Evolutionary conservation across 345 rosid genomes (phyloP).

Genomic region (Barbarea vulgaris): DNA sequence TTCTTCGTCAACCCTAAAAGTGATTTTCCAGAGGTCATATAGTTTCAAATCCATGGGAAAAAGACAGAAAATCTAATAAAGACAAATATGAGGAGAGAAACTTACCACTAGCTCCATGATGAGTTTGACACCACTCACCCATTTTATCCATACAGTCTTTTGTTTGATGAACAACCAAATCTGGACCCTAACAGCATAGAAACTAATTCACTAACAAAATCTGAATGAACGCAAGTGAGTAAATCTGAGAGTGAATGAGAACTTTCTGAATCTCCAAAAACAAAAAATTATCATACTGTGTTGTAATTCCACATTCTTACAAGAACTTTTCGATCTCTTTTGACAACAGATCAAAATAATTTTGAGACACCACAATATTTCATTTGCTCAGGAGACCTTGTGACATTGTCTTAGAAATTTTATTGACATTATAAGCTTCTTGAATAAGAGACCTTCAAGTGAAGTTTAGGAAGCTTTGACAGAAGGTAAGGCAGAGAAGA

Average conservation of each 20-base stretch:
- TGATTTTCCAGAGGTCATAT: constrained; percentile 6
- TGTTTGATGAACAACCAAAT: constrained; percentile 82
- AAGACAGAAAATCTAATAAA: background rate
- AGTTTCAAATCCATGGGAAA: constrained; percentile 11
- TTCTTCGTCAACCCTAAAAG: constrained; percentile 76
- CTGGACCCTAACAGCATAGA: constrained; percentile 73
- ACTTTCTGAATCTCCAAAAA: background rate
- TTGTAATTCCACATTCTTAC: background rate
- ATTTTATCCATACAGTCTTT: constrained; percentile 72
- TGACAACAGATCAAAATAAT: background rate
- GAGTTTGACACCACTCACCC: constrained; percentile 93
- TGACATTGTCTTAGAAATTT: background rate
- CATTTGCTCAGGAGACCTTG: background rate
- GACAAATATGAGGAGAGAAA: background rate
- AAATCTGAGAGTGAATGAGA: background rate
- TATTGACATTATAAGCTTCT: background rate
- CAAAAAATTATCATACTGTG: background rate
- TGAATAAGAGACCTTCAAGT: background rate
- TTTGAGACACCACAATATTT: background rate
- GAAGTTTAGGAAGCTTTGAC: background rate
- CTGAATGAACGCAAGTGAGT: background rate
- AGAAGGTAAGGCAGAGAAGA: constrained; percentile 7
- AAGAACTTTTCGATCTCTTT: background rate
- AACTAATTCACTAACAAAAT: constrained; percentile 9
- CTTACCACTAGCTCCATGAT: constrained; percentile 90